These are phyloP conservation scores for Ophiostoma piceae DNA, from an alignment of 2,329 filamentous ascomycete genomes.

Conservation along the genomic window DNA sequence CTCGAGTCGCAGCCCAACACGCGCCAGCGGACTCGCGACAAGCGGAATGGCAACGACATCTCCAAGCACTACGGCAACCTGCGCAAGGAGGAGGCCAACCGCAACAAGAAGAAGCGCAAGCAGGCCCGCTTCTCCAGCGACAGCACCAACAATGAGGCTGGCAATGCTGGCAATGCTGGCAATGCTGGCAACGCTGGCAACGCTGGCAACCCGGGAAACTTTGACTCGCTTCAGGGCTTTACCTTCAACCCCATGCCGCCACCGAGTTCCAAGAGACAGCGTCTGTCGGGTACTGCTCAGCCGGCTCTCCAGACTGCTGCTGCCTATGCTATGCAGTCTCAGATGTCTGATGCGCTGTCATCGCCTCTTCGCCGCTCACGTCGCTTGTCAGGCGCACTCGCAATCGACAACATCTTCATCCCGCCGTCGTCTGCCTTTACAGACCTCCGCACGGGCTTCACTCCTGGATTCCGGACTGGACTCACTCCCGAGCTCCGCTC, in stretches of 20 bases:
- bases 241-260: neutral
- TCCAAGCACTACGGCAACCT: conserved; percentile 26
- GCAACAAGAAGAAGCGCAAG: conserved; percentile 18
- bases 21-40: conserved; percentile 24
- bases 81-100: conserved; percentile 9
- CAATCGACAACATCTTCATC: neutral
- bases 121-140: conserved; percentile 1
- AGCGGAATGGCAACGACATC: conserved; percentile 25
- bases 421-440: neutral
- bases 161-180: neutral
- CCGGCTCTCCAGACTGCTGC: neutral
- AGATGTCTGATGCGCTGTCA: neutral
- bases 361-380: conserved; percentile 17
- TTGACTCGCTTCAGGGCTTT: too few relatives aligned
- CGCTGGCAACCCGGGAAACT: too few relatives aligned
- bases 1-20: conserved; percentile 25
- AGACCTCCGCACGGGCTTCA: neutral
- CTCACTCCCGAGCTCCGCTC: too few relatives aligned
- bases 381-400: conserved; percentile 8
- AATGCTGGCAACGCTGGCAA: neutral
- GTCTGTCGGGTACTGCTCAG: neutral
- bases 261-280: neutral
- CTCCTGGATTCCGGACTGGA: neutral
- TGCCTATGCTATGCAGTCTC: neutral
- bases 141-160: neutral